Percentiles rank a stretch among this genome's conserved stretches.
Evolutionary conservation across 805 yeast genomes (phyloP).

Genomic region (Saccharomycopsis babjevae): DNA sequence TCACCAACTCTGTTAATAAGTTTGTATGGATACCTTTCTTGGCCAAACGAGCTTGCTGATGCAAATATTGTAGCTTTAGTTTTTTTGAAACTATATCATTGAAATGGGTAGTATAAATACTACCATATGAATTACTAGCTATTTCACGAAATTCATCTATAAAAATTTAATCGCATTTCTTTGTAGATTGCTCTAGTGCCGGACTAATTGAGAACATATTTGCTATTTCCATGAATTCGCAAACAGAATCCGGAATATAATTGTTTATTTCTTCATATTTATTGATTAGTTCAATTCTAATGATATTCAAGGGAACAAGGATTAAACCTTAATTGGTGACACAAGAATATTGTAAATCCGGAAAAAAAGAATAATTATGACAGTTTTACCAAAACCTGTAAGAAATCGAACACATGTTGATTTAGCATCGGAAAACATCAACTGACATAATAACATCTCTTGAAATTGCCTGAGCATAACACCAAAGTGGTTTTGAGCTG

Average conservation of each 20-base stretch:
- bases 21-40: neutral
- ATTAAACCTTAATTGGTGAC: neutral
- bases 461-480: neutral
- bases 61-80: neutral
- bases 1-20: neutral
- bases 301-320: neutral
- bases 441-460: neutral
- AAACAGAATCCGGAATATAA: neutral
- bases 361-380: neutral
- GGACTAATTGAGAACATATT: neutral
- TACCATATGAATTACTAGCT: neutral
- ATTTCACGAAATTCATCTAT: neutral
- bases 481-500: neutral
- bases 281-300: neutral
- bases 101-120: neutral
- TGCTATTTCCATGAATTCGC: neutral
- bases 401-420: neutral
- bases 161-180: neutral
- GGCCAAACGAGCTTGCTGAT: neutral
- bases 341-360: neutral
- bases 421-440: neutral
- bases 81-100: too few relatives aligned
- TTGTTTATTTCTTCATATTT: neutral
- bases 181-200: neutral
- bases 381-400: neutral